Conservation (phyloP, 148 eudicot species). For the Rhododendron molle region DNA sequence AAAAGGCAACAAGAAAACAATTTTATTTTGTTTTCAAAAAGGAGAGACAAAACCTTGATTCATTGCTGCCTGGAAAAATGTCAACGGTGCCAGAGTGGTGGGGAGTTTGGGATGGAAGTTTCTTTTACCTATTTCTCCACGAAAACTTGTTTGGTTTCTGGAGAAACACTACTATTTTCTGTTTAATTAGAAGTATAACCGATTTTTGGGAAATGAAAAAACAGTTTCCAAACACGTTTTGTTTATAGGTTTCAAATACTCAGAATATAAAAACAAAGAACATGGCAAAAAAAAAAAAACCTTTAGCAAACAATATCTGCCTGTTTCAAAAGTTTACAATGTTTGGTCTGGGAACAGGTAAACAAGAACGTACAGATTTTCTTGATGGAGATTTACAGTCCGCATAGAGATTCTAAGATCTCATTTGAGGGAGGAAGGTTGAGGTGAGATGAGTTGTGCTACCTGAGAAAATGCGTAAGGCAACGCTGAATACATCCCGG, state of each 20-base stretch:
- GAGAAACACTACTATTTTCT: background rate
- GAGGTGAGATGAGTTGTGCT: background rate
- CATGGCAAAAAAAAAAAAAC: background rate
- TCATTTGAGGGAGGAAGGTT: background rate
- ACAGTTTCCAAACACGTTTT: background rate
- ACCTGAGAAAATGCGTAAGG: constrained; percentile 57
- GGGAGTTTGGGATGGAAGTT: background rate
- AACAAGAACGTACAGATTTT: background rate
- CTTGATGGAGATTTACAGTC: background rate
- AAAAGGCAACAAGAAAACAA: background rate
- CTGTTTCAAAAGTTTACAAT: background rate
- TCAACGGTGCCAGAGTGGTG: background rate
- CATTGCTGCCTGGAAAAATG: background rate
- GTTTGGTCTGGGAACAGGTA: background rate
- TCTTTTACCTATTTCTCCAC: background rate
- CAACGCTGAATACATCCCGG: constrained; percentile 51
- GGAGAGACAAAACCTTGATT: background rate
- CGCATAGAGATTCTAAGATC: background rate
- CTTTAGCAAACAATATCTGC: background rate
- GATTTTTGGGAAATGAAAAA: background rate
- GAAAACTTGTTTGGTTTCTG: background rate
- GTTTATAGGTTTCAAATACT: background rate
- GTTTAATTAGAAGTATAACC: background rate
- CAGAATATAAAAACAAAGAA: background rate
- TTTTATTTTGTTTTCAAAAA: no score